Evolutionary conservation across 305 asterid species (phyloP), one percentile per base, ranked within the genome.

Genomic region (Ruellia speciosa): DNA sequence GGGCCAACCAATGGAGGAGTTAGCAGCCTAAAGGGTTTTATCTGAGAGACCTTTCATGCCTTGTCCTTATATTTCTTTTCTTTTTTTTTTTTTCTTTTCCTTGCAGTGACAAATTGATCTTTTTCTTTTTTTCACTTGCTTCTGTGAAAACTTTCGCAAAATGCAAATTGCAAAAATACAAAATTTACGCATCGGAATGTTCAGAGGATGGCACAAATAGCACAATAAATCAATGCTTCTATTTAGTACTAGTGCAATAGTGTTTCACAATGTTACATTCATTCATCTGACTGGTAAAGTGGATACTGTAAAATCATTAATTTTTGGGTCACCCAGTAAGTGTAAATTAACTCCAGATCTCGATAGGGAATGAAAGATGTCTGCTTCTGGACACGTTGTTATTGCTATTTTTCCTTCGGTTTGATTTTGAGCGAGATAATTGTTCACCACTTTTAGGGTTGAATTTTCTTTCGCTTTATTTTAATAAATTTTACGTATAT

Each of bases 1-100:
- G 65, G 18, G 59, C 48, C 11, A 43, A 37, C 41, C 41, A 37
- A 37, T 24, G 41, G 41, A 43, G 48, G 15, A 37, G 48, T 11
- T 43, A 14, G 15, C n/a, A 43, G 48, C 15, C n/a, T 70, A 75
- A 70, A 65, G 79, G 70, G 48, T 43, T 43, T 43, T 43, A 43
- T 43, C 48, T 43, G 48, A 3, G 80, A 72, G 57, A 40, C 77
- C 81, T 77, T 70, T 77, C 92, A 87, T 83, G 92, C 89, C 78
- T n/a, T 68, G 87, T 77, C 89, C 81, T 71, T 24, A 24, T 24
- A 24, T 24, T 24, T 24, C 4, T 24, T 4, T 24, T 1, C 4
- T 24, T 24, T 24, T 24, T 24, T 69, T 79, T 78, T 73, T 52
- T 54, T 63, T 3, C 0, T 37, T 39, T 34, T 52, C 12, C 15